These are phyloP conservation scores for Globisporangium mamillatum DNA, from an alignment of 352 stramenopile genomes.

Conservation along the genomic window DNA sequence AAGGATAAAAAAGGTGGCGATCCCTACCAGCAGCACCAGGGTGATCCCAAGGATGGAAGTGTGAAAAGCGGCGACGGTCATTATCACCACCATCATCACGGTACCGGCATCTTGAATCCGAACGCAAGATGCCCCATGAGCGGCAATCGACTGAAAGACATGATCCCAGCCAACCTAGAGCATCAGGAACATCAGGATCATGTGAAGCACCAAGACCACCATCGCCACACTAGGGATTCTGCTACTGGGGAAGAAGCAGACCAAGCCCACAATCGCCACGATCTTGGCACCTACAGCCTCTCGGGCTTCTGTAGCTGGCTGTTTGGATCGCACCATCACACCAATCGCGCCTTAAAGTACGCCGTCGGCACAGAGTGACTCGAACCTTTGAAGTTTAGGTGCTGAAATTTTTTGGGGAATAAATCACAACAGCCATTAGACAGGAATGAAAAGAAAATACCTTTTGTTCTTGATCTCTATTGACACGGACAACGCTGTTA, in stretches of 20 bases:
- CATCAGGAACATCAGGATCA: background rate
- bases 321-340: constrained; percentile 3
- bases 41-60: too few species aligned
- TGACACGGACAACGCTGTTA: background rate
- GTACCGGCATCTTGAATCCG: constrained; percentile 9
- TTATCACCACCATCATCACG: constrained; percentile 13
- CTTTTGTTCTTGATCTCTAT: constrained; percentile 11
- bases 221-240: background rate
- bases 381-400: too few species aligned
- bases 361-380: background rate
- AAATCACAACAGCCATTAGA: background rate
- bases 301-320: background rate
- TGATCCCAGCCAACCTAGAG: constrained; percentile 1
- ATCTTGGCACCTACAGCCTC: background rate
- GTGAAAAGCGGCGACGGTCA: background rate
- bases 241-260: background rate
- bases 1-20: background rate
- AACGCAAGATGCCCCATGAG: constrained; percentile 24
- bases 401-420: background rate
- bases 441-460: background rate
- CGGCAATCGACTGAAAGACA: constrained; percentile 20
- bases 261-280: background rate
- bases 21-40: background rate
- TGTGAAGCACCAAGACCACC: background rate
- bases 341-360: constrained; percentile 1